Conservation (phyloP, 208 protist species). For the Crithidia mellificae region DNA sequence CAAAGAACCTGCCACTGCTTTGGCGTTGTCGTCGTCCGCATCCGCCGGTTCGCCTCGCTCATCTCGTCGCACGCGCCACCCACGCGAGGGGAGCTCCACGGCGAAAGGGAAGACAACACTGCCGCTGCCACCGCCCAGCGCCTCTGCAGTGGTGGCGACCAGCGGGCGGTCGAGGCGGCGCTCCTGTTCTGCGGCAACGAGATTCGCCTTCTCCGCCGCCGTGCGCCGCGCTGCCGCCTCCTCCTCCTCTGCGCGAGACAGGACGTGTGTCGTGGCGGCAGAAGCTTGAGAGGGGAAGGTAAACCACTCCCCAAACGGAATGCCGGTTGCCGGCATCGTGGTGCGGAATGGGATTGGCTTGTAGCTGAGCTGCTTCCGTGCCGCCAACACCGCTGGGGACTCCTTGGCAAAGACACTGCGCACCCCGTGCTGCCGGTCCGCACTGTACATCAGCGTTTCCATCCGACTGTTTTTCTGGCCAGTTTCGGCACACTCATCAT, state of each 20-base stretch:
- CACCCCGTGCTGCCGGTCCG: conserved; percentile 56
- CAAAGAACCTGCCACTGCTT: too few species aligned
- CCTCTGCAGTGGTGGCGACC: conserved; percentile 23
- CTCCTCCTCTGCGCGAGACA: neutral
- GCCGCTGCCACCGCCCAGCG: conserved; percentile 26
- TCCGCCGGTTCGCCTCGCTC: too few species aligned
- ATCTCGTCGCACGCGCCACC: conserved; percentile 52
- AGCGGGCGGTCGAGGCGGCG: conserved; percentile 22
- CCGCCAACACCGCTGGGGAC: conserved; percentile 53
- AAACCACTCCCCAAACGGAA: conserved; percentile 72
- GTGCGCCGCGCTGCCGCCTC: neutral
- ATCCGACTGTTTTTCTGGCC: neutral
- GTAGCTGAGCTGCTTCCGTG: conserved; percentile 57
- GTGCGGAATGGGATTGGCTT: conserved; percentile 47
- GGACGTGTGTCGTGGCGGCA: neutral
- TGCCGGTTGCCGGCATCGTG: conserved; percentile 55
- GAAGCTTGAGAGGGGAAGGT: conserved; percentile 25
- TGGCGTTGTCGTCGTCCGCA: neutral
- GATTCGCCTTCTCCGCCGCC: conserved; percentile 5
- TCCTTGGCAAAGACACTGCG: conserved; percentile 84
- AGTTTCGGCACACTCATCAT: neutral
- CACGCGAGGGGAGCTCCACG: conserved; percentile 76
- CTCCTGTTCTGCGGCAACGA: conserved; percentile 20
- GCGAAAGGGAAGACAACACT: conserved; percentile 62
- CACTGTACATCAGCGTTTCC: conserved; percentile 57